Evolutionary conservation across 2,329 filamentous ascomycete species (phyloP).

Genomic region (Epichloe gansuensis): DNA sequence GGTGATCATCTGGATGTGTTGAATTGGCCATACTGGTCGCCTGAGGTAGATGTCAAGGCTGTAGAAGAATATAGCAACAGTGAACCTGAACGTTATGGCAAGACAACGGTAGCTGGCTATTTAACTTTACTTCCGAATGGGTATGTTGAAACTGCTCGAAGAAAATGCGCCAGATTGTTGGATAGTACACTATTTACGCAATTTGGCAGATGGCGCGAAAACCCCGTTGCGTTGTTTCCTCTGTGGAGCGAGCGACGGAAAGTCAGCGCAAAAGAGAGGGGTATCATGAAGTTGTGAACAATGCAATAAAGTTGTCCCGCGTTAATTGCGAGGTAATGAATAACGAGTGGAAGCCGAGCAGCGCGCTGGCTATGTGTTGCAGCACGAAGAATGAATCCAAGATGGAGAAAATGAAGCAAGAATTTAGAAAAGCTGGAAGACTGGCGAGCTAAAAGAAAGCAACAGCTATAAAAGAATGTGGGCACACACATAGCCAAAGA

Average conservation of each 20-base stretch:
- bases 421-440: background rate
- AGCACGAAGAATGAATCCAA: background rate
- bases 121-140: background rate
- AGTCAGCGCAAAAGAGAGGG: background rate
- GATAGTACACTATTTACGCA: background rate
- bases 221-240: background rate
- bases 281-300: background rate
- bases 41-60: background rate
- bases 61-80: background rate
- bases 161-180: background rate
- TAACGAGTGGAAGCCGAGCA: background rate
- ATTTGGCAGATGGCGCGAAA: background rate
- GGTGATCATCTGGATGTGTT: background rate
- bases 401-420: background rate
- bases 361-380: background rate
- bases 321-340: background rate
- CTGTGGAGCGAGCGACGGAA: slow-evolving; percentile 10
- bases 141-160: background rate
- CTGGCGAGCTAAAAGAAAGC: background rate
- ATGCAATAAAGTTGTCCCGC: background rate
- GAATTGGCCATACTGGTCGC: slow-evolving; percentile 6
- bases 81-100: background rate
- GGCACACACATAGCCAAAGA: background rate
- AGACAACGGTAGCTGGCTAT: background rate
- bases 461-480: background rate